Base-by-base conservation (phyloP, 139 green algal species). In the Chlamydomonas incerta region DNA sequence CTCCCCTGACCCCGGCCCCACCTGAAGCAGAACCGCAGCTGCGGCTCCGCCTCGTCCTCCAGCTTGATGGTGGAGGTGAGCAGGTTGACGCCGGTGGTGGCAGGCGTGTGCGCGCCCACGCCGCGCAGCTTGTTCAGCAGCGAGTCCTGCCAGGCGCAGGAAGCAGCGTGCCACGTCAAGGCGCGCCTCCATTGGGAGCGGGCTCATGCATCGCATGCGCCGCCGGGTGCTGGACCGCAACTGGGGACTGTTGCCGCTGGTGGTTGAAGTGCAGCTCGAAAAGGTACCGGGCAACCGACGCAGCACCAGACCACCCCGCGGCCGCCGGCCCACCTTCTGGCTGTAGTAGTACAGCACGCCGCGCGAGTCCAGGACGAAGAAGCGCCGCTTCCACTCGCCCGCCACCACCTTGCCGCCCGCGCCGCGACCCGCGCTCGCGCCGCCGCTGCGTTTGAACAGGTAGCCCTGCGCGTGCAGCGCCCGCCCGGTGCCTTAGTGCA, bases 381-480 rank as follows among this genome's bases (percentile, higher is more conserved):
- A 98, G 46, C 96, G 91, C 50, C 94, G 90, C 89, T 97, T 96
- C 94, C 93, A 98, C 52, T 97, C 94, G n/a, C 77, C 77, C 9
- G 73, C 79, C 26, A 62, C 77, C 73, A 86, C 34, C 83, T 90
- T 90, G 62, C 68, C 72, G 41, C 83, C 83, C 5, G 73, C 66
- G 29, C 82, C 75, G 26, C 57, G 20, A 1, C 41, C 63, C 41
- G 63, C 75, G 6, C 24, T 26, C 18, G 24, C 80, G 62, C 71
- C 83, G 46, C 85, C 82, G 26, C 65, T 89, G 37, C 91, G 87
- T 81, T 98, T 98, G 34, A 93, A 89, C 50, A 98, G 82, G 87
- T 97, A 98, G 34, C 96, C 96, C 91, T 97, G 93, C 70, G 91
- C n/a, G n/a, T n/a, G n/a, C n/a, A n/a, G n/a, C n/a, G n/a, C n/a